Percentiles rank a stretch among this genome's conserved stretches.
Evolutionary conservation across 1,284 basidiomycete genomes (phyloP).

Genomic region (Sanghuangporus weigelae): DNA sequence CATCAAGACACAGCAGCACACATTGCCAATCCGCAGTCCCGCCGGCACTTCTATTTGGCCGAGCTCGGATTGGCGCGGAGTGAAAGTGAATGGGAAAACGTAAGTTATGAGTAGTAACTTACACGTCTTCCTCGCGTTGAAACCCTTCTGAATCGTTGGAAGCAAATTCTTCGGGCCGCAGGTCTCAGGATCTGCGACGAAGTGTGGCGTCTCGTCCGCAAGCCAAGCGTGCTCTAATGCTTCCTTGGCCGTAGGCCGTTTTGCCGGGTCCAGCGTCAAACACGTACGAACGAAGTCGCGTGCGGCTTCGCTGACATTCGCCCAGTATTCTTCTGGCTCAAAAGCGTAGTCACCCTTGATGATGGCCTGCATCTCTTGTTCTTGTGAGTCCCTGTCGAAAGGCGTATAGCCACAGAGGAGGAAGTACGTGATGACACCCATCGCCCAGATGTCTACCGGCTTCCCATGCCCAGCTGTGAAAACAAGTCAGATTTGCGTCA

Average conservation of each 20-base stretch:
- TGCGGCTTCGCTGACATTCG: slow-evolving; percentile 75
- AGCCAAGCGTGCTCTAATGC: slow-evolving; percentile 81
- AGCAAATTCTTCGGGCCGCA: slow-evolving; percentile 74
- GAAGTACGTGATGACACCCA: slow-evolving; percentile 96
- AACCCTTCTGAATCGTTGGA: slow-evolving; percentile 83
- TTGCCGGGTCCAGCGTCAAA: slow-evolving; percentile 76
- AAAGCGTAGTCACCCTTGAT: slow-evolving; percentile 89
- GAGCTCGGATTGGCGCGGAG: not conserved
- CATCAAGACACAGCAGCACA: not conserved
- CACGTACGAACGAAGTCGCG: slow-evolving; percentile 78
- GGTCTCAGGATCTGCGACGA: slow-evolving; percentile 58
- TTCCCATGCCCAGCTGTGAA: slow-evolving; percentile 82
- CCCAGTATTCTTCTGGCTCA: slow-evolving; percentile 86
- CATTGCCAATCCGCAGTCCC: not conserved
- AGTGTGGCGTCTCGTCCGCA: slow-evolving; percentile 58
- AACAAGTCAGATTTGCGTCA: not conserved
- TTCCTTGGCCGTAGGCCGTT: slow-evolving; percentile 72
- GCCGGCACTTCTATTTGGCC: not conserved
- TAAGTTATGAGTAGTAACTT: slow-evolving; percentile 30
- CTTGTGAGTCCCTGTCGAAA: slow-evolving; percentile 87
- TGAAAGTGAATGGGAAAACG: not conserved
- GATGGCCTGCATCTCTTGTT: slow-evolving; percentile 90
- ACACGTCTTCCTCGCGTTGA: slow-evolving; percentile 87
- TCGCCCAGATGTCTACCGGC: slow-evolving; percentile 96
- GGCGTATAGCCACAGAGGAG: slow-evolving; percentile 92